Evolutionary conservation across 306 rosid genomes (phyloP), one percentile per base, ranked within the genome.

Genomic region (Sicyos edulis): DNA sequence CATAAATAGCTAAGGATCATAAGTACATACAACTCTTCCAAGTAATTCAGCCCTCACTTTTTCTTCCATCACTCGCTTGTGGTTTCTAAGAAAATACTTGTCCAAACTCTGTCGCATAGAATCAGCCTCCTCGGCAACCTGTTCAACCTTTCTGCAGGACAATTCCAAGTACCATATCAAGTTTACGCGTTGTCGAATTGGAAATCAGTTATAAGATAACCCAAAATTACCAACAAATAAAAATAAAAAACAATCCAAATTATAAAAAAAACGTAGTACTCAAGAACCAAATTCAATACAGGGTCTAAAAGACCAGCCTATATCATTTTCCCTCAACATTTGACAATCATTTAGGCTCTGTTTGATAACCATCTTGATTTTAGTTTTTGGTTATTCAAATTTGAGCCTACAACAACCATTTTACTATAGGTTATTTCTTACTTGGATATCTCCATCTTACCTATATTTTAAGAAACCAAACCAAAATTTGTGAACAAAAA

Each of bases 121-220:
- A 20, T 86, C 95, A 69, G 91, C 90, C 76, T 93, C 95, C 75
- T 88, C 96, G 7, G 88, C 87, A 64, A 93, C 83, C 76, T 88
- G 97, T 77, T 93, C 95, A 32, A 90, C 91, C 83, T 90, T 93
- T 77, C 93, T 90, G 77, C 80, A 77, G 47, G 12, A 78, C 50
- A 76, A 74, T 75, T 10, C 70, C 70, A 5, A 72, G 51, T 11
- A 19, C 8, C 52, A 34, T 64, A 37, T 40, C 62, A 71, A 69
- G 58, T 17, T 50, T 71, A 37, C 20, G 13, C 20, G 45, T 40
- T 40, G 6, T 40, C 45, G 8, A 40, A 40, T 40, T 40, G 45
- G 45, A 40, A 40, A 5, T 40, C 45, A 40, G 9, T 40, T 40
- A 17, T 19, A 47, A 47, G 40, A 16, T 0, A 22, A 47, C 40